Evolutionary conservation across 106 monocot genomes (phyloP).

Genomic region (Platanthera zijinensis): DNA sequence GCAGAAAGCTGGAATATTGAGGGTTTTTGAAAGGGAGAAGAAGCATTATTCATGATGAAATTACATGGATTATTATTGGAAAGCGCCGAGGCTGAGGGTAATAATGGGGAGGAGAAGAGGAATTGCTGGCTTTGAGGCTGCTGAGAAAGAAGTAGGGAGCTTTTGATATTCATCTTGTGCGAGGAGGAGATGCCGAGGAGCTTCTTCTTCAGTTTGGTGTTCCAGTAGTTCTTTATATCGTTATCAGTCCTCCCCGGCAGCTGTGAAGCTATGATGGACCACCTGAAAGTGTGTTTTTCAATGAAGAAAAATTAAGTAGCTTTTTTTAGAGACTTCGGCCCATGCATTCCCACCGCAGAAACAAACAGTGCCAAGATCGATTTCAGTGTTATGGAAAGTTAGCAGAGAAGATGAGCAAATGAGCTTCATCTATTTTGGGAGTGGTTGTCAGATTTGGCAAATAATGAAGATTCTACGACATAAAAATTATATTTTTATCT

Average conservation of each 20-base stretch:
- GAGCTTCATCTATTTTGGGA: too few species aligned
- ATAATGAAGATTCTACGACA: too few species aligned
- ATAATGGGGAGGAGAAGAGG: not conserved
- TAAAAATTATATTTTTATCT: too few species aligned
- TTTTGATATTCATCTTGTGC: not conserved
- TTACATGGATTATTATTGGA: not conserved
- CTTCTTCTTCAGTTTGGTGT: slow-evolving; percentile 38
- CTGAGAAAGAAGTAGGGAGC: not conserved
- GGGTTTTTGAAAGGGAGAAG: not conserved
- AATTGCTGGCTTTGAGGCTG: not conserved
- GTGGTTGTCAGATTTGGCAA: too few species aligned
- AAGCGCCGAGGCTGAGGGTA: not conserved
- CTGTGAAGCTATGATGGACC: slow-evolving; percentile 30
- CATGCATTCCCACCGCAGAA: too few species aligned
- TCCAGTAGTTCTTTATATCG: slow-evolving; percentile 33
- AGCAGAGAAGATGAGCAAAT: too few species aligned
- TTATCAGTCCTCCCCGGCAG: slow-evolving; percentile 27
- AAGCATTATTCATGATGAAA: not conserved
- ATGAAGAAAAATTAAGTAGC: not conserved
- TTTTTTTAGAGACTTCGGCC: too few species aligned
- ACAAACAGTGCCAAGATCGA: too few species aligned
- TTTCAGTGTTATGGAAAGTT: not conserved
- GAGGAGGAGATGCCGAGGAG: slow-evolving; percentile 5
- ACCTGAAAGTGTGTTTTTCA: slow-evolving; percentile 9
- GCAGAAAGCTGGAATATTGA: not conserved